Percentiles rank a stretch among this genome's conserved stretches.
Evolutionary conservation across 2,329 filamentous ascomycete genomes (phyloP).

Genomic region (Graphilbum ipis-grandicollis): DNA sequence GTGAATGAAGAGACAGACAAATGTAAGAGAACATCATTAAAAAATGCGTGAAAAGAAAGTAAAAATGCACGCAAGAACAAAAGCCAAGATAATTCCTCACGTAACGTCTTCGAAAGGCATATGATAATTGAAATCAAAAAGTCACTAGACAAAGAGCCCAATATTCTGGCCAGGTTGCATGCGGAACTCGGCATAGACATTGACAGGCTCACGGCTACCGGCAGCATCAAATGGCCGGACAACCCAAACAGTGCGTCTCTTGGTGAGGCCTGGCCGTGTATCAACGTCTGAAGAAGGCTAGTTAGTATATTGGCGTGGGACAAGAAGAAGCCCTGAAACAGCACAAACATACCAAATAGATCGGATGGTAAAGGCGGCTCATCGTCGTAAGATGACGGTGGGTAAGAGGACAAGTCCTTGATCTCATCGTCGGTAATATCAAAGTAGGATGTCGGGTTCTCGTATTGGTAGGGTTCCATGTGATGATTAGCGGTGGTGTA

Average conservation of each 20-base stretch:
- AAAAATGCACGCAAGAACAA: too few species aligned
- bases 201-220: constrained; percentile 9
- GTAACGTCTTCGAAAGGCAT: constrained; percentile 21
- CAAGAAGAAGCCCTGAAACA: too few species aligned
- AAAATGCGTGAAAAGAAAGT: too few species aligned
- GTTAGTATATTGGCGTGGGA: too few species aligned
- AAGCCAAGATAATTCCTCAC: too few species aligned
- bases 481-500: neutral
- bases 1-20: too few species aligned
- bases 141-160: constrained; percentile 11
- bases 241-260: constrained; percentile 14
- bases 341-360: neutral
- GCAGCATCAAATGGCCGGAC: constrained; percentile 13
- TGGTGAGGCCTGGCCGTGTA: constrained; percentile 1
- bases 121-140: too few species aligned
- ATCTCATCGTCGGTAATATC: constrained; percentile 10
- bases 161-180: constrained; percentile 10
- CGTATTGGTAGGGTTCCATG: constrained; percentile 1
- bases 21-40: too few species aligned
- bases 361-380: neutral
- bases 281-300: constrained; percentile 2
- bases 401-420: neutral
- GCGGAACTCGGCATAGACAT: constrained; percentile 12
- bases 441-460: constrained; percentile 13
- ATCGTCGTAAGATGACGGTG: neutral